Evolutionary conservation across 1,284 basidiomycete species (phyloP).

Genomic region (Cryptococcus deneoformans): DNA sequence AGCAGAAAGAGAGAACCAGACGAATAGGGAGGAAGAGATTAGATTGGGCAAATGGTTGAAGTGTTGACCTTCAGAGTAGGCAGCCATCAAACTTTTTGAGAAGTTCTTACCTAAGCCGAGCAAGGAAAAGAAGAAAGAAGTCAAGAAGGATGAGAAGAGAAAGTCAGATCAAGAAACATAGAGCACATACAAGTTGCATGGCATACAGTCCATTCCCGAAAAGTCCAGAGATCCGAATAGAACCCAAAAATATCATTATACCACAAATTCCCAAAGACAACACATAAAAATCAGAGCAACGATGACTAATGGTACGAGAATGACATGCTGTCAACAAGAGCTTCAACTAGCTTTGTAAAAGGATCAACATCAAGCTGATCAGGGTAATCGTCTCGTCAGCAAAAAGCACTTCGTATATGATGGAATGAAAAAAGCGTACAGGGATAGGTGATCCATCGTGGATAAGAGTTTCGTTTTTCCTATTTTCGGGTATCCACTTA

Average conservation of each 20-base stretch:
- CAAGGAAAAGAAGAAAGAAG: slow-evolving; percentile 5
- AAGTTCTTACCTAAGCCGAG: slow-evolving; percentile 17
- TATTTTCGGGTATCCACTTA: neutral
- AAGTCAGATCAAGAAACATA: slow-evolving; percentile 1
- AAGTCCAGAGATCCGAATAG: neutral
- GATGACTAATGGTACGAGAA: neutral
- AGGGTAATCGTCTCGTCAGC: neutral
- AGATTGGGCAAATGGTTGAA: neutral
- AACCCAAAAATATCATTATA: neutral
- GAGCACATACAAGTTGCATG: neutral
- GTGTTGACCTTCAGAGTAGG: slow-evolving; percentile 6
- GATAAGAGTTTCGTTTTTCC: neutral
- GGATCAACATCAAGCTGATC: neutral
- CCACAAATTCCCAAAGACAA: too few species aligned
- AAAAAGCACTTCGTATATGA: neutral
- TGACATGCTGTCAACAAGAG: neutral
- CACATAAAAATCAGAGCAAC: neutral
- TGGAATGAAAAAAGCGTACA: neutral
- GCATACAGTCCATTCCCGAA: too few species aligned
- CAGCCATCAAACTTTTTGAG: slow-evolving; percentile 20
- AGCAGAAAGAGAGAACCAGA: too few species aligned
- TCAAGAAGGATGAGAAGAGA: neutral
- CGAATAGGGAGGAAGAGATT: too few species aligned
- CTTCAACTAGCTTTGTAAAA: neutral
- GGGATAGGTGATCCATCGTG: slow-evolving; percentile 1